Evolutionary conservation across 495 filamentous ascomycete genomes (phyloP), one percentile per base, ranked within the genome.

Genomic region (Aspergillus ostianus): DNA sequence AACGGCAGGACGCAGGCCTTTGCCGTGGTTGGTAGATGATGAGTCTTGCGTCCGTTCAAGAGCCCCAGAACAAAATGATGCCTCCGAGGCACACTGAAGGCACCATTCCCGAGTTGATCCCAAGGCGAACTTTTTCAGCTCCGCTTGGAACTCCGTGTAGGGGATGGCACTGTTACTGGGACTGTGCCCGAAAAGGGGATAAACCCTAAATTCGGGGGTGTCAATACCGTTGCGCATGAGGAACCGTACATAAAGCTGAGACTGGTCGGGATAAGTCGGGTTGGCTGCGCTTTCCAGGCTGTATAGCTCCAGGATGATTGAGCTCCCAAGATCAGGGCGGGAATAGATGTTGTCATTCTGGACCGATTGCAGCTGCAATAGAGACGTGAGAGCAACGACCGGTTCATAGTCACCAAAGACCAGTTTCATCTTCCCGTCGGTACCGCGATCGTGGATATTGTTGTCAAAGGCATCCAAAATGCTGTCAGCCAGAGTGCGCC

Each of bases 221-320:
- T 81, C 80, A 15, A 89, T 89, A 47, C 88, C 89, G 68, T 95
- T 95, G 64, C 85, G 82, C 71, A 93, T 85, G 12, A 90, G 72
- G 74, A 93, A 92, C 45, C 91, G 85, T 29, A 96, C 87, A 60
- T 78, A 84, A 44, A 93, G 78, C 47, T 90, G 79, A 19, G 81
- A 73, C 7, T 68, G 62, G 32, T 67, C 65, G 0, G 88, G 87
- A 61, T 80, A 88, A 69, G 61, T 67, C 17, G 64, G 67, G 23
- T 70, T 60, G 5, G 59, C 67, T 60, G 60, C 77, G 66, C 72
- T 82, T 70, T 72, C 75, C 17, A 78, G 69, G 61, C 89, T 91
- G 64, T 89, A 87, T 8, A 96, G 80, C 75, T 96, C 91, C 60
- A 93, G 88, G 4, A 82, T 73, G 69, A 93, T 82, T 29, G 85